Evolutionary conservation across 179 eudicot genomes (phyloP), one percentile per base, ranked within the genome.

Genomic region (Gypsophila paniculata): DNA sequence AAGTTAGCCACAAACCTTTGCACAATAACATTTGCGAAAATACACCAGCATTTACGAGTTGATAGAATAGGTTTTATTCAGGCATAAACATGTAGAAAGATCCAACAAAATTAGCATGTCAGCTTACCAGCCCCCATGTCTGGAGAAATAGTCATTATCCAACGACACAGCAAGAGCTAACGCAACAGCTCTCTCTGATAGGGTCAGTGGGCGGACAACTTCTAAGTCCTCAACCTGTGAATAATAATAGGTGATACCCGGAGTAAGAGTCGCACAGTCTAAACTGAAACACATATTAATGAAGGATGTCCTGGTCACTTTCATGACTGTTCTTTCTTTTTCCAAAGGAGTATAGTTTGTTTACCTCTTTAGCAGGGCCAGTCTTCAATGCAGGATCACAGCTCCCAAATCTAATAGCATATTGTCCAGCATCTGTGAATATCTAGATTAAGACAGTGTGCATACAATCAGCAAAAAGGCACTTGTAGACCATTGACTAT

Each of bases 351-450:
- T 68, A 25, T 15, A 51, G 57, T 29, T 64, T 17, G 64, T 75
- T 64, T 86, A 94, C 98, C 83, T 61, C 76, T 74, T 72, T 46
- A 66, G 85, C 85, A 78, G 76, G 84, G 61, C 78, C 84, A 38
- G 77, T 67, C 67, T 75, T 78, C 51, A 75, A 48, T 59, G 49
- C 70, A 23, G 86, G 72, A 78, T 83, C 86, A 52, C 89, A 76
- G 74, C 80, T 85, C 52, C 99, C 99, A 83, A 92, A 94, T 61
- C 96, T 88, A 69, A 94, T 94, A 67, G 82, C 96, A 80, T 94
- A 94, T 71, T 94, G 97, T 75, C 99, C 99, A 76, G 99, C 99
- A 86, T 94, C 99, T 38, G 99, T 92, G 74, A 94, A 85, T 55
- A 94, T 71, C 99, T 94, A 82, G 71, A 84, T 42, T 65, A 62